These are phyloP conservation scores for Nigrospora sphaerica DNA, from an alignment of 2,329 filamentous ascomycete species.

Conservation along the genomic window DNA sequence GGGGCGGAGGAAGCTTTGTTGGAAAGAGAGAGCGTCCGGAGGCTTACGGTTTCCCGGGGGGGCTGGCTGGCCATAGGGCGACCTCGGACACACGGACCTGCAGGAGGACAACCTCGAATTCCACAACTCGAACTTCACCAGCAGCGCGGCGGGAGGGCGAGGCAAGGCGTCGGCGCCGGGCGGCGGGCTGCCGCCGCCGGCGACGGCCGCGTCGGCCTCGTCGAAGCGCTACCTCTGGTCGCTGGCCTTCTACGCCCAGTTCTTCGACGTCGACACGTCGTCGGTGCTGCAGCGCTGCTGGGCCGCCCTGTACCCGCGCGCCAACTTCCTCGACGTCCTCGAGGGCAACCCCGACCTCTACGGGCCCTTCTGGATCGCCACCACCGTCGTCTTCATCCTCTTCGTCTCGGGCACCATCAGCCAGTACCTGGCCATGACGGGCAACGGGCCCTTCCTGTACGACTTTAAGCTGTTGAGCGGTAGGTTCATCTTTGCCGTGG, in stretches of 20 bases:
- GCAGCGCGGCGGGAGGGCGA: slow-evolving; percentile 38
- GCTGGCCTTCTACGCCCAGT: slow-evolving; percentile 89
- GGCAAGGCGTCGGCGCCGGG: slow-evolving; percentile 40
- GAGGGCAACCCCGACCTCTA: slow-evolving; percentile 97
- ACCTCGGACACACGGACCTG: slow-evolving; percentile 95
- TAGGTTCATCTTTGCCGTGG: slow-evolving; percentile 25
- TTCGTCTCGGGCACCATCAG: slow-evolving; percentile 94
- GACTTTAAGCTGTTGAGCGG: slow-evolving; percentile 86
- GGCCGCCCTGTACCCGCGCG: slow-evolving; percentile 81
- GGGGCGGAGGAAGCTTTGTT: background rate
- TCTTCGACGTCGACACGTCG: slow-evolving; percentile 95
- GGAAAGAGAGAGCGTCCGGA: background rate
- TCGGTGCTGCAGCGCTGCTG: slow-evolving; percentile 83
- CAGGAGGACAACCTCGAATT: slow-evolving; percentile 95
- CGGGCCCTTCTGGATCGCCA: slow-evolving; percentile 97
- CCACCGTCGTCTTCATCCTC: slow-evolving; percentile 89
- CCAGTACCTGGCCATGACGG: slow-evolving; percentile 69
- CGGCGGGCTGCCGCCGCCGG: slow-evolving; percentile 47
- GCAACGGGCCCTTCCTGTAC: slow-evolving; percentile 74
- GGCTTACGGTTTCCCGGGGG: too few species aligned
- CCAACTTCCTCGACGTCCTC: slow-evolving; percentile 93
- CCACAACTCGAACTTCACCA: slow-evolving; percentile 83
- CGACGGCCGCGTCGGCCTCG: slow-evolving; percentile 36
- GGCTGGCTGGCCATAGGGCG: slow-evolving; percentile 53
- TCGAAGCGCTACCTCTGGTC: slow-evolving; percentile 89